Evolutionary conservation across 306 rosid species (phyloP).

Genomic region (Sesbania bispinosa): DNA sequence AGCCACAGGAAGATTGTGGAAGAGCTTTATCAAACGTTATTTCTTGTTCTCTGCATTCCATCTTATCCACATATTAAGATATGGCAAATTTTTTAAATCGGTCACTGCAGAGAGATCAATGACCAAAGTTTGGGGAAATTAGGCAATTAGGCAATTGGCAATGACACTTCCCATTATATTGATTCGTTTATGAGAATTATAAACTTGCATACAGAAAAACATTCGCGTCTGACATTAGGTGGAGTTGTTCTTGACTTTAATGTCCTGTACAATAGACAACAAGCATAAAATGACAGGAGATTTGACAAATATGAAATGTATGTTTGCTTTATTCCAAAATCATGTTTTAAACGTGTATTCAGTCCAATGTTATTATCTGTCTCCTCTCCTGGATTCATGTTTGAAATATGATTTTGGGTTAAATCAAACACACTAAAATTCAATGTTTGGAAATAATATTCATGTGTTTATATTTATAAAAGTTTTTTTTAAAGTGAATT

Average conservation of each 20-base stretch:
- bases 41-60: background rate
- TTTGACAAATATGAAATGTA: too few species aligned
- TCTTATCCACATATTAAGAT: background rate
- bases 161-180: slow-evolving; percentile 10
- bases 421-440: too few species aligned
- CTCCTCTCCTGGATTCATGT: too few species aligned
- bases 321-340: too few species aligned
- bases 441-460: too few species aligned
- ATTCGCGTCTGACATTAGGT: slow-evolving; percentile 6
- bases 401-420: too few species aligned
- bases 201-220: background rate
- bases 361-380: too few species aligned
- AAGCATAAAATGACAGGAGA: background rate
- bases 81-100: background rate
- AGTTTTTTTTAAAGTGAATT: too few species aligned
- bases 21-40: background rate
- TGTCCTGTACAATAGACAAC: background rate
- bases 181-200: background rate
- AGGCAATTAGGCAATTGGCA: background rate
- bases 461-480: too few species aligned
- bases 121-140: slow-evolving; percentile 21
- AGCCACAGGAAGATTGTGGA: background rate
- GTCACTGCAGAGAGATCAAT: background rate
- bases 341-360: too few species aligned
- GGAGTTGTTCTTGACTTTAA: slow-evolving; percentile 18